Evolutionary conservation across 768 basidiomycete genomes (phyloP), one percentile per base, ranked within the genome.

Genomic region (Tylopilus felleus): DNA sequence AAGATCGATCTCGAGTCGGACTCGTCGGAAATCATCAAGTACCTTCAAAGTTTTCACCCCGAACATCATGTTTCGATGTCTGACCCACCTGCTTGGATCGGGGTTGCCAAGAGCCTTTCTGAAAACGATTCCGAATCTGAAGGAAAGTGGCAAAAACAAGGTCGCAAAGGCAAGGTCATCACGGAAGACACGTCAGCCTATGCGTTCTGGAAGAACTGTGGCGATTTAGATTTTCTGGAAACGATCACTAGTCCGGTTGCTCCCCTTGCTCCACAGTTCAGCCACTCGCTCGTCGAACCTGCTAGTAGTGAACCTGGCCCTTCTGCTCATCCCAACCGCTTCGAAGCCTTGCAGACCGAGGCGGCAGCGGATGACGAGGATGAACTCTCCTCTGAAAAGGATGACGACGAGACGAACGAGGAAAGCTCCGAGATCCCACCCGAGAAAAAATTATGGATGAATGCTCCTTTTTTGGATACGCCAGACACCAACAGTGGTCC

Each of bases 31-130:
- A 68, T 85, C 17, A 55, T 66, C 25, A 57, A 69, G 8, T 77
- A 80, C 59, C 66, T 88, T 4, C 53, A 66, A 5, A 64, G 72
- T 3, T 73, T 74, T 12, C 72, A 81, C 55, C 78, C 81, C 0
- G 82, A 80, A 22, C 80, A 84, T 14, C 68, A 69, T 22, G 73
- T 74, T 17, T 61, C 65, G 21, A 53, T 90, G 22, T 21, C 36
- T 3, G 39, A 57, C 0, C 80, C 81, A 1, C 83, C 84, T 0
- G 51, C 25, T 5, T 84, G 82, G 83, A 72, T 86, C 28, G n/a
- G 1, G 5, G 42, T 51, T 2, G 50, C 63, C 47, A 71, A 54
- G 43, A 12, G 44, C 4, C 60, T 71, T 7, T 55, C 51, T 23
- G 40, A 60, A 4, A 49, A 58, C 8, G 61, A 58, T 22, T 22